Conservation (phyloP, 495 filamentous ascomycete genomes). For the Aspergillus cavernicola region DNA sequence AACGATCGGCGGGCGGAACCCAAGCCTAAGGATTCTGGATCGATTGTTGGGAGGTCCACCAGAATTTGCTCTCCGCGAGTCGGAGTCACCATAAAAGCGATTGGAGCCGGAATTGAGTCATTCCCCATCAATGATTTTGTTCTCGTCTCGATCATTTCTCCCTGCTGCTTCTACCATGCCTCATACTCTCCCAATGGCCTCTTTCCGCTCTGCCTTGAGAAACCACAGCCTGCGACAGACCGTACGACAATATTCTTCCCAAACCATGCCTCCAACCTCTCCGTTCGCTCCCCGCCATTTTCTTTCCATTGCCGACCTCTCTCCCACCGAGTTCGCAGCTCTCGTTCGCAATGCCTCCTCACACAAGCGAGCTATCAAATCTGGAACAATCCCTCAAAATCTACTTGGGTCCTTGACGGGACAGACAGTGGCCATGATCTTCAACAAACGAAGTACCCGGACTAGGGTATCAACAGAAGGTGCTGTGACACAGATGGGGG, state of each 20-base stretch:
- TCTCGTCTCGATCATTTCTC: background rate
- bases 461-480: conserved; percentile 91
- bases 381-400: conserved; percentile 55
- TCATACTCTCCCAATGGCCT: conserved; percentile 49
- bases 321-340: conserved; percentile 69
- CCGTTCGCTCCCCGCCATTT: conserved; percentile 71
- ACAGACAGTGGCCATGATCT: conserved; percentile 89
- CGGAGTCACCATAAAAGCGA: background rate
- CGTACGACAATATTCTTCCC: conserved; percentile 38
- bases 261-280: conserved; percentile 37
- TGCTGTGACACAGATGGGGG: conserved; percentile 76
- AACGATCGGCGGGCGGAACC: conserved; percentile 1
- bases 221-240: conserved; percentile 27
- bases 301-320: conserved; percentile 84
- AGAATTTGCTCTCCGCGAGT: background rate
- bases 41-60: background rate
- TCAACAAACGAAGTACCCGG: conserved; percentile 89
- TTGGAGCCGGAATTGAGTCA: conserved; percentile 1
- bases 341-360: conserved; percentile 75
- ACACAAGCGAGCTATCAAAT: conserved; percentile 76
- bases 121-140: background rate
- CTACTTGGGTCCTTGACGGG: conserved; percentile 58
- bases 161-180: conserved; percentile 20
- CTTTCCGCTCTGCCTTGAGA: conserved; percentile 31
- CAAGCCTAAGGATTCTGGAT: background rate